Evolutionary conservation across 2,329 filamentous ascomycete genomes (phyloP).

Genomic region (Neonectria magnoliae): DNA sequence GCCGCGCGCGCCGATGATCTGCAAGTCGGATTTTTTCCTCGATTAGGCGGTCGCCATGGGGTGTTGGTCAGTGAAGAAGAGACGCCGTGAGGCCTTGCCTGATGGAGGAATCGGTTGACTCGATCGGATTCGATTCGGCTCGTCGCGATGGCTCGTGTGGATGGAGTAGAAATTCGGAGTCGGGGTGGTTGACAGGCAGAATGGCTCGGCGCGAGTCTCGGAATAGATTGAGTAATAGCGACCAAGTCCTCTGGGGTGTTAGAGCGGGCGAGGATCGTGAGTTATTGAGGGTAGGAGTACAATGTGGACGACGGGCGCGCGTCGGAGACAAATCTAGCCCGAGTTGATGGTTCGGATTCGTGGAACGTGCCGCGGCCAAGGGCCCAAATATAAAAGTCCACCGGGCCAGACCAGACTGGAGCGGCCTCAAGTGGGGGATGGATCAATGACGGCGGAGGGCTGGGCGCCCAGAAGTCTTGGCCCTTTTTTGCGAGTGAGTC

Average conservation of each 20-base stretch:
- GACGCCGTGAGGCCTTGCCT: neutral
- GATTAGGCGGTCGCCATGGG: conserved; percentile 39
- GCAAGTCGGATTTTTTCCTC: conserved; percentile 25
- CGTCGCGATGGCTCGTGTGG: conserved; percentile 5
- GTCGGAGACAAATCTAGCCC: conserved; percentile 18
- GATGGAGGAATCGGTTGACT: conserved; percentile 2
- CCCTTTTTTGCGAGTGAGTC: conserved; percentile 8
- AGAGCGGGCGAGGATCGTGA: neutral
- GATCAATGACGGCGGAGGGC: conserved; percentile 25
- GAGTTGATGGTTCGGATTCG: conserved; percentile 23
- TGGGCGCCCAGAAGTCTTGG: conserved; percentile 26
- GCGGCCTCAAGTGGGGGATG: conserved; percentile 21
- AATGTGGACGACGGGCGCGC: conserved; percentile 9
- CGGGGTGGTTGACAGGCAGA: neutral
- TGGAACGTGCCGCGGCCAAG: conserved; percentile 30
- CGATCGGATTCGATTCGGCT: conserved; percentile 11
- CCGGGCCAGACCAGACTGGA: conserved; percentile 11
- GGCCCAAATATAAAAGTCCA: conserved; percentile 17
- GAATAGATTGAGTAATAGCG: neutral
- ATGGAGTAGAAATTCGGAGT: neutral
- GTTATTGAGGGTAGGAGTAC: conserved; percentile 2
- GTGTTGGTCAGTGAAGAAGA: conserved; percentile 1
- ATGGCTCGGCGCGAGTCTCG: neutral
- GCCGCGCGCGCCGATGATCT: conserved; percentile 41
- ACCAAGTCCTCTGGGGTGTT: neutral